Conservation (phyloP, 1,284 basidiomycete genomes). For the Heterobasidion irregulare region DNA sequence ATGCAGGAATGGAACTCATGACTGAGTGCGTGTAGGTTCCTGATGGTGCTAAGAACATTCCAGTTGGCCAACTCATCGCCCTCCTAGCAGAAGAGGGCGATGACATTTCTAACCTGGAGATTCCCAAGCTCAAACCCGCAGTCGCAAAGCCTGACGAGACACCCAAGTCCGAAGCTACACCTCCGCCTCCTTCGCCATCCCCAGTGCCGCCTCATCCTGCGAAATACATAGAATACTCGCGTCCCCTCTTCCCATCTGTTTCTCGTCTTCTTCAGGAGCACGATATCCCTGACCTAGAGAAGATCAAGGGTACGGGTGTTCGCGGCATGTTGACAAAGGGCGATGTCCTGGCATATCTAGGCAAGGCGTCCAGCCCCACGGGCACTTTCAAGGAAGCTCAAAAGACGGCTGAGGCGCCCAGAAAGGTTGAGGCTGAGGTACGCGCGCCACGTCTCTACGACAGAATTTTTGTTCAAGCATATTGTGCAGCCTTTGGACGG, state of each 20-base stretch:
- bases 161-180: constrained; percentile 17
- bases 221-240: constrained; percentile 39
- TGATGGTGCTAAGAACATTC: constrained; percentile 81
- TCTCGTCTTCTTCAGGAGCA: constrained; percentile 60
- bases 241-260: constrained; percentile 74
- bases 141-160: constrained; percentile 16
- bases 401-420: constrained; percentile 14
- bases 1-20: not conserved
- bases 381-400: constrained; percentile 56
- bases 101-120: constrained; percentile 80
- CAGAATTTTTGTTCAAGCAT: not conserved
- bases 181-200: constrained; percentile 23
- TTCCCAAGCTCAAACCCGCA: constrained; percentile 38
- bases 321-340: constrained; percentile 90
- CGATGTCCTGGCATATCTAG: constrained; percentile 76
- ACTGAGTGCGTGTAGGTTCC: constrained; percentile 38
- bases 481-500: constrained; percentile 56
- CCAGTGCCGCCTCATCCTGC: constrained; percentile 19
- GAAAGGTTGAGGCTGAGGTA: not conserved
- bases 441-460: not conserved
- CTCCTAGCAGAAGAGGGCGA: constrained; percentile 96
- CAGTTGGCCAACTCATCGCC: constrained; percentile 86
- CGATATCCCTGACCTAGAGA: constrained; percentile 42
- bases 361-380: constrained; percentile 70
- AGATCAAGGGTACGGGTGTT: constrained; percentile 72